Base-by-base conservation (phyloP, 2,329 filamentous ascomycete genomes). In the Westerdykella ornata region DNA sequence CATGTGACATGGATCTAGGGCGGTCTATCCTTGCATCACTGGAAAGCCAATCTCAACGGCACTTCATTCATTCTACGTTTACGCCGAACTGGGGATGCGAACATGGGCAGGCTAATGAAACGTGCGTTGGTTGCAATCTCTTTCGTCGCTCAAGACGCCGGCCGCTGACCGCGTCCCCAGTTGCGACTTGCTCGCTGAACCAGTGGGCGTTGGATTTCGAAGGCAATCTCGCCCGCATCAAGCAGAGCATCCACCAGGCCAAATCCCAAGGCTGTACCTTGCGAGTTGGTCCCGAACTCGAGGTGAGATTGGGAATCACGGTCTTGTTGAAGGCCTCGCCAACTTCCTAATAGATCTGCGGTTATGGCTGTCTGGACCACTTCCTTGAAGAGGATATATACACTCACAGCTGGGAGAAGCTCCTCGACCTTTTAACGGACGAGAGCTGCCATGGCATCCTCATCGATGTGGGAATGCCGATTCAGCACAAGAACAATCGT, bases 161-260 rank as follows among this genome's bases (percentile, higher is more conserved):
- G 30, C 30, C 8, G 22, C 22, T 26, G 22, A 26, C 22, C 51
- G 22, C 22, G 7, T 26, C 22, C 22, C 12, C 12, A 11, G 48
- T 62, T 3, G 56, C 59, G 12, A 59, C 57, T n/a, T 61, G 60
- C 44, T 51, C 48, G 36, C 48, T 63, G 17, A 59, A 57, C 37
- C 56, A 59, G 37, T 58, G 54, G 54, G 53, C 49, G 7, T 43
- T 57, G 30, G 56, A 57, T 32, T 59, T 47, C 42, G 70, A 76
- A 47, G 81, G 80, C 29, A 86, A 86, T 54, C 63, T 71, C 2
- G 70, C 74, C 37, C 71, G 82, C 14, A 84, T 85, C 48, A 72
- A 81, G 14, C 71, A 82, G 58, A 80, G 76, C 41, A 80, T 85
- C 51, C 69, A 65, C 28, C 42, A 67, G 42, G 80, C 82, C 14